phyloP scores from a whole-genome alignment of 148 eudicot species.

The Pharnaceum exiguum region DNA sequence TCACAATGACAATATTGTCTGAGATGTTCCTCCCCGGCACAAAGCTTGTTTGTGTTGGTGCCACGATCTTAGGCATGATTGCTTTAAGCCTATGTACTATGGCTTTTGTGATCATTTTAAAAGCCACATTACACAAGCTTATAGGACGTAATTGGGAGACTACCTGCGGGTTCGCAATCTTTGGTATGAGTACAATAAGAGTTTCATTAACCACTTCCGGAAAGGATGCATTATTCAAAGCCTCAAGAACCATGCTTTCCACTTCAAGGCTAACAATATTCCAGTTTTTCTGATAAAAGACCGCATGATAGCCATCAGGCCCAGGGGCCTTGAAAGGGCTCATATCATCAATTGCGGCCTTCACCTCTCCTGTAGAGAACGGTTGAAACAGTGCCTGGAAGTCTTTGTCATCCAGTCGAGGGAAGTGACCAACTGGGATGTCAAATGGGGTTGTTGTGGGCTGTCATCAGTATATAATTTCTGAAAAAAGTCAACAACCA shows the following conservation, averaged over 20 bases:
- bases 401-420: background rate
- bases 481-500: background rate
- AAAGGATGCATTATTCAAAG: background rate
- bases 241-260: background rate
- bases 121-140: background rate
- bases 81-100: background rate
- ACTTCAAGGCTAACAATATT: background rate
- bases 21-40: background rate
- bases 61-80: background rate
- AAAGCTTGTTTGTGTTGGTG: background rate
- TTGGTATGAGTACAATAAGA: background rate
- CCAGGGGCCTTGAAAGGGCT: too few relatives aligned
- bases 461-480: background rate
- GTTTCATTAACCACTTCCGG: background rate
- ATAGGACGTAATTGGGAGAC: background rate
- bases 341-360: background rate
- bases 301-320: background rate
- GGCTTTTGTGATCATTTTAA: background rate
- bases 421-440: background rate
- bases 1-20: background rate
- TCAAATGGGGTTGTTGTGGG: background rate
- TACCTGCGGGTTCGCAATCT: background rate
- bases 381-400: background rate
- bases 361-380: background rate
- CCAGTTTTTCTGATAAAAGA: background rate